Base-by-base conservation (phyloP, 1,284 basidiomycete species). In the Ustilago shanxiensis region DNA sequence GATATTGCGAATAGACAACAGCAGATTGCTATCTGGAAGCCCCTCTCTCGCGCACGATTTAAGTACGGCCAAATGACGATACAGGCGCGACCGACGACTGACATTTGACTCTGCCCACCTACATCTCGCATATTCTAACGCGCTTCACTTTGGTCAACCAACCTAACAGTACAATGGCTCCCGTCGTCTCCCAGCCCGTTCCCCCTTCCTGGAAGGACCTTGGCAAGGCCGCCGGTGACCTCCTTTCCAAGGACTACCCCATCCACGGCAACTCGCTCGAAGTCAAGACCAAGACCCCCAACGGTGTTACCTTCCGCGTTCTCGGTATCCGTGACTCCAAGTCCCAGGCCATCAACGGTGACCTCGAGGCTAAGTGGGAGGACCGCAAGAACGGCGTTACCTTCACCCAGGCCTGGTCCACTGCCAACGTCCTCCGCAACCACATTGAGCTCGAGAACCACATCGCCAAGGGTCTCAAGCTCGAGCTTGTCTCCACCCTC, bases 381-480 rank as follows among this genome's bases (percentile, higher is more conserved):
- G 82, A 85, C 74, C 80, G 75, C 66, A 86, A 86, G 79, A 83
- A 82, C 72, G 85, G 85, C 50, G 66, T 84, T 41, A 77, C 82
- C 60, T 66, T 84, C 66, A 85, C 79, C 58, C 86, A 89, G 87
- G 91, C 93, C 68, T 99, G 97, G 97, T 95, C 94, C 69, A 85
- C 83, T 49, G 87, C 91, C 87, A 97, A 98, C 89, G 92, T 98
- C 88, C 92, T 92, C 74, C 88, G 88, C 88, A 93, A 93, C 84
- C 91, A 93, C 88, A 88, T 99, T 79, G 97, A 99, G 90, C 90
- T 98, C 86, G 95, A 98, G 88, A 96, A 98, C 90, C 93, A 95
- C 89, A 91, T 99, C 86, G 95, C 95, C 84, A 94, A 95, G 89
- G 96, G 87, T 82, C 91, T 99, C 88, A 99, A 99, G 90, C 89